Base-by-base conservation (phyloP, 2,329 filamentous ascomycete species). In the Neofusicoccum cordaticola region DNA sequence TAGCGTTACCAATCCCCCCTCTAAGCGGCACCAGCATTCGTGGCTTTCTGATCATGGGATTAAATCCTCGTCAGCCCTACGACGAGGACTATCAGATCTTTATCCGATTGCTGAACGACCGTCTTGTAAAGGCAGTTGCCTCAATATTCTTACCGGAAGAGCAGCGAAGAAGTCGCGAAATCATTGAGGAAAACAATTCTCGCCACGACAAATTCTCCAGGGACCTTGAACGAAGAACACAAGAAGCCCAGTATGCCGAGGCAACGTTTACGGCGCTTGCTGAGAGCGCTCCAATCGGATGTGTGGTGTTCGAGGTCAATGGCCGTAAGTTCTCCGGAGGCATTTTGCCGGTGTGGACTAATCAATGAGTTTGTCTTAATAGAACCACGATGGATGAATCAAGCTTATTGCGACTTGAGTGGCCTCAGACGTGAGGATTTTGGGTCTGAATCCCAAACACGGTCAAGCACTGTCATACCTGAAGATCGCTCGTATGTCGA, bases 361-460 rank as follows among this genome's bases (percentile, higher is more conserved):
- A 37, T n/a, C 7, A 17, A 6, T n/a, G 12, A 17, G 22, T 22
- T 11, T 7, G 7, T 7, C 1, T 35, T 12, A 22, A 17, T 11
- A 63, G 62, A 64, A 9, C 64, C 64, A 7, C 45, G 19, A 4
- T 65, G 58, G 57, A 65, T 62, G 64, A 65, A 65, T 19, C 48
- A 65, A 50, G 58, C 64, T 5, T 65, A 63, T n/a, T 51, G 48
- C 22, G 50, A 63, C 52, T 50, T 65, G 58, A 63, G 19, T 15
- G 64, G 64, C 2, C n/a, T 63, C n/a, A 22, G 17, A 31, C 48
- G 58, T 37, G 64, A 63, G 7, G 62, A 64, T 6, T 48, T 64
- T 4, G 31, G 27, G 2, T 13, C 12, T 2, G 34, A 44, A 3
- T 17, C 34, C 8, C 35, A 47, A 31, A 19, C 17, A 4, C 56